phyloP scores from a whole-genome alignment of 2,329 filamentous ascomycete genomes.

The Calonectria hongkongensis region DNA sequence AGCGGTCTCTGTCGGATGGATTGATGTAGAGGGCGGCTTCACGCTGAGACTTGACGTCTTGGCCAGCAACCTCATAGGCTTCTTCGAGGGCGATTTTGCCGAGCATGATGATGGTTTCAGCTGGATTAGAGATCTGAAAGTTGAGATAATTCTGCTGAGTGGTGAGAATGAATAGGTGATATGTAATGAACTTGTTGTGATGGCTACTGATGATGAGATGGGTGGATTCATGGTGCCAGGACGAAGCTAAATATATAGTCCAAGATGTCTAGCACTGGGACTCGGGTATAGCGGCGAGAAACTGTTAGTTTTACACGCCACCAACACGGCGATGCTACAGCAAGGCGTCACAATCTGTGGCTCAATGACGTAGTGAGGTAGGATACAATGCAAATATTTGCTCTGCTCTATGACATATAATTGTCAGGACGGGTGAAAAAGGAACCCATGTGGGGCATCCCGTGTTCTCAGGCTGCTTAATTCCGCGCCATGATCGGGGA shows the following conservation, averaged over 20 bases:
- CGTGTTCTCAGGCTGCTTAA: not conserved
- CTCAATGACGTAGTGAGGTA: not conserved
- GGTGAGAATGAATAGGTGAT: not conserved
- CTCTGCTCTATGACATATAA: not conserved
- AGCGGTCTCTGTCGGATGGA: not conserved
- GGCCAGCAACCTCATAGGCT: not conserved
- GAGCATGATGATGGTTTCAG: not conserved
- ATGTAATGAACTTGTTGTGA: not conserved
- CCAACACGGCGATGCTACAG: not conserved
- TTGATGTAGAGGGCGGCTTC: not conserved
- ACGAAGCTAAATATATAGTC: not conserved
- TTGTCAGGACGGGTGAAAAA: not conserved
- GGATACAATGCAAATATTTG: not conserved
- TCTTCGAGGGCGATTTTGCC: not conserved
- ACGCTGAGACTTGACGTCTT: not conserved
- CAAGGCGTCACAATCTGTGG: not conserved
- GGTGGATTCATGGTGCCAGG: too few species aligned
- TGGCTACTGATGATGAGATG: not conserved
- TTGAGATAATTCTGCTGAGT: not conserved
- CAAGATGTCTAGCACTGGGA: not conserved
- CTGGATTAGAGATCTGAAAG: not conserved
- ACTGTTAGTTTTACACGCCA: not conserved
- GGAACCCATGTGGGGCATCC: not conserved
- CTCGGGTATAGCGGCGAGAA: not conserved
- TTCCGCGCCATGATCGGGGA: not conserved